Evolutionary conservation across 805 yeast genomes (phyloP).

Genomic region (Nakazawaea wyomingensis): DNA sequence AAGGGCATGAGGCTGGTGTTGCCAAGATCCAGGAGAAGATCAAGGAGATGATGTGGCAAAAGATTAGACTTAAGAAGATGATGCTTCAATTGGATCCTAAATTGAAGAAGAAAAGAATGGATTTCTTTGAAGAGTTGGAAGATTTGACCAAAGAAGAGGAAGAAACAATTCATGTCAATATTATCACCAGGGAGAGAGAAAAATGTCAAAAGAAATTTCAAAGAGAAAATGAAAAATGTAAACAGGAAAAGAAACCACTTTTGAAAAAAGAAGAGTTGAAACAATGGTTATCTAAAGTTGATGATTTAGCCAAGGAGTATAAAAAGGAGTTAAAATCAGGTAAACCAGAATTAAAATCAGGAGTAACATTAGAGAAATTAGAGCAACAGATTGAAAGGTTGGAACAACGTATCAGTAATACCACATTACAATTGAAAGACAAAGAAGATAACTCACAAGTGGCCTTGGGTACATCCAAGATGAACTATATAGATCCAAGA

Average conservation of each 20-base stretch:
- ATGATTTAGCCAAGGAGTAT: conserved; percentile 46
- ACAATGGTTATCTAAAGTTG: conserved; percentile 51
- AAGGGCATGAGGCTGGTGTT: conserved; percentile 76
- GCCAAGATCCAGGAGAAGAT: conserved; percentile 73
- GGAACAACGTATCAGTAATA: conserved; percentile 64
- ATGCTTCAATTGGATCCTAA: conserved; percentile 59
- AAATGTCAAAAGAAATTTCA: conserved; percentile 58
- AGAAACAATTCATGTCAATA: conserved; percentile 47
- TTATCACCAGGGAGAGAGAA: conserved; percentile 63
- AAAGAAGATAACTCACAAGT: conserved; percentile 93
- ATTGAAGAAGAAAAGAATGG: conserved; percentile 42
- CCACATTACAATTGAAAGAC: conserved; percentile 75
- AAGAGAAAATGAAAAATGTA: conserved; percentile 72
- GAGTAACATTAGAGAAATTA: conserved; percentile 58
- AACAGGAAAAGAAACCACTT: conserved; percentile 48
- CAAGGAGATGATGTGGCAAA: conserved; percentile 81
- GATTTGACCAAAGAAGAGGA: conserved; percentile 65
- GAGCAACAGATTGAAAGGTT: conserved; percentile 64
- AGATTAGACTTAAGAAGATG: conserved; percentile 66
- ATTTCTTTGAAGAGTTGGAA: conserved; percentile 62
- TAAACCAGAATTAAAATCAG: conserved; percentile 50
- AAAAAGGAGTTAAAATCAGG: conserved; percentile 55
- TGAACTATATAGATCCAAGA: conserved; percentile 94
- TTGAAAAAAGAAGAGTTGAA: conserved; percentile 52
- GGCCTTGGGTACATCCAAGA: conserved; percentile 87